Base-by-base conservation (phyloP, 768 basidiomycete genomes). In the Paxillus ammoniavirescens region DNA sequence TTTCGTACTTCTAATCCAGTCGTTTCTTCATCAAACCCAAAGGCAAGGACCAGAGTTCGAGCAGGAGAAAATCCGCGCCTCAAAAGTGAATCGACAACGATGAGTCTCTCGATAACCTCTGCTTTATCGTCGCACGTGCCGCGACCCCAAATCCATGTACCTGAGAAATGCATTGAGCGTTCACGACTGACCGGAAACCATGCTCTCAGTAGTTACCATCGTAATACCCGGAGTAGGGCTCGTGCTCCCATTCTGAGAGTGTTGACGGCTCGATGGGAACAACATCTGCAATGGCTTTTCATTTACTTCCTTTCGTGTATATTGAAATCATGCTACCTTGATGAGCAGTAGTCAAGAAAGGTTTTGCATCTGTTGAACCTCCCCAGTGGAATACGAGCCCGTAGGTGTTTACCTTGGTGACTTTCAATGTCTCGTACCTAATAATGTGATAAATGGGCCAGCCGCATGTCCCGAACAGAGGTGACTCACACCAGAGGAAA, bases 101-200 rank as follows among this genome's bases (percentile, higher is more conserved):
- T 79, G 13, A 82, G 83, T 30, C 82, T 82, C 33, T 74, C 70
- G 38, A 82, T 75, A 18, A 92, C 61, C 61, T 91, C 89, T 47
- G 85, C 77, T 1, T 92, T 91, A 71, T 90, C 87, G 61, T 93
- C 90, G 3, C 73, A 74, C 45, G 80, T 77, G 35, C 91, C 91
- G 8, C 91, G 77, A 7, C 91, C 91, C 88, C 89, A 91, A 15
- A 93, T 75, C 54, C 75, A 78, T 48, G 80, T 71, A n/a, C 79
- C 80, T 73, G 48, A n/a, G 12, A 5, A 13, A 42, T 15, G 33
- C 7, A 5, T 8, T 35, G 17, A 45, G 18, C 10, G 2, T 38
- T 38, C 37, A 8, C 13, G 36, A 7, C 21, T 41, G 6, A 28
- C 7, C 4, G 18, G 12, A 35, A 18, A 23, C 33, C 13, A 12